Conservation (phyloP, 1,139 yeast species). For the Kodamaea fungicola region DNA sequence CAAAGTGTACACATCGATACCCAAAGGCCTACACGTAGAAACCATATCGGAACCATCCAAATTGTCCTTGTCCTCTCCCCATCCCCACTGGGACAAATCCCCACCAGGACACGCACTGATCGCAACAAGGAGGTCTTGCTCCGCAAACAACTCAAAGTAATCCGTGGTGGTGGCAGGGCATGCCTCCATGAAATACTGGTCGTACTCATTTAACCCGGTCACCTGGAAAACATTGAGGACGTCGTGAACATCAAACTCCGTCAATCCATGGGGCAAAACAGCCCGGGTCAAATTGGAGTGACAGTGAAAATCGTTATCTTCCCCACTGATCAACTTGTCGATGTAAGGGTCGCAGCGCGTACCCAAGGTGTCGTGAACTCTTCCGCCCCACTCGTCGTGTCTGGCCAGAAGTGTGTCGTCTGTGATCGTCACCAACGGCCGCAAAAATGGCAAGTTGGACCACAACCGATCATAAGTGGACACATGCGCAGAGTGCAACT, state of each 20-base stretch:
- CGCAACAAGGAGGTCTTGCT: slow-evolving; percentile 61
- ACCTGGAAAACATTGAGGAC: slow-evolving; percentile 69
- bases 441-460: slow-evolving; percentile 60
- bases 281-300: slow-evolving; percentile 63
- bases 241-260: slow-evolving; percentile 66
- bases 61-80: slow-evolving; percentile 56
- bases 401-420: slow-evolving; percentile 55
- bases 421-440: slow-evolving; percentile 63
- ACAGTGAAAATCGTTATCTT: slow-evolving; percentile 64
- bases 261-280: slow-evolving; percentile 54
- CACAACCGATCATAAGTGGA: slow-evolving; percentile 59
- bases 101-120: slow-evolving; percentile 73
- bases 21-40: slow-evolving; percentile 61
- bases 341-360: slow-evolving; percentile 71
- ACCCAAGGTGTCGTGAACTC: slow-evolving; percentile 65
- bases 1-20: slow-evolving; percentile 55
- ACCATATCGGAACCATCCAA: slow-evolving; percentile 50
- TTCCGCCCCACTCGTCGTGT: slow-evolving; percentile 62
- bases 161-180: slow-evolving; percentile 59
- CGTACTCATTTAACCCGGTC: slow-evolving; percentile 62
- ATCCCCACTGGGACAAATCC: slow-evolving; percentile 65
- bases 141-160: slow-evolving; percentile 66
- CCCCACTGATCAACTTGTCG: slow-evolving; percentile 59
- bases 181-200: slow-evolving; percentile 69
- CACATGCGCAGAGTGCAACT: slow-evolving; percentile 64